Base-by-base conservation (phyloP, 768 basidiomycete species). In the Dendrothele bispora region DNA sequence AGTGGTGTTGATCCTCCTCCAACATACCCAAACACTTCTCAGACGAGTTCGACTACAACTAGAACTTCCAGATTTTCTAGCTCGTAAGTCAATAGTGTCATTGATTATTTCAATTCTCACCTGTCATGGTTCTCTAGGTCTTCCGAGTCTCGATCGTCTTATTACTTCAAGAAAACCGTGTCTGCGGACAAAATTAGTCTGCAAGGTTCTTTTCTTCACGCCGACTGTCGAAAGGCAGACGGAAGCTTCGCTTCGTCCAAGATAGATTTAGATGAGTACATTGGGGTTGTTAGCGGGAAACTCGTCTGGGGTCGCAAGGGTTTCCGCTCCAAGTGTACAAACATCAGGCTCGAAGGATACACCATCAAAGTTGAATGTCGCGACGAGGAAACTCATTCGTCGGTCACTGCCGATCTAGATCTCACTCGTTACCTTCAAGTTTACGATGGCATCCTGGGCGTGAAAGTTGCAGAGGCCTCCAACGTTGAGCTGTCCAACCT, bases 61-160 rank as follows among this genome's bases (percentile, higher is more conserved):
- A n/a, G n/a, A n/a, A n/a, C n/a, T n/a, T n/a, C n/a, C n/a, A n/a
- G n/a, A n/a, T n/a, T n/a, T n/a, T n/a, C n/a, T n/a, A n/a, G n/a
- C n/a, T n/a, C n/a, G n/a, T n/a, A n/a, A n/a, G n/a, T n/a, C n/a
- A n/a, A n/a, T n/a, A n/a, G n/a, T n/a, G n/a, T n/a, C n/a, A n/a
- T n/a, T n/a, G n/a, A n/a, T n/a, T n/a, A n/a, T n/a, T n/a, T n/a
- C n/a, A n/a, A n/a, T n/a, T n/a, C n/a, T n/a, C n/a, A n/a, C n/a
- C n/a, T n/a, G n/a, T n/a, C n/a, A n/a, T n/a, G n/a, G n/a, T n/a
- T n/a, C n/a, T n/a, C n/a, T n/a, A n/a, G n/a, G n/a, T n/a, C n/a
- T n/a, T n/a, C n/a, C n/a, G n/a, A n/a, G n/a, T n/a, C n/a, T n/a
- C 42, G 42, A 43, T 43, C 42, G 2, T 29, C 42, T 32, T 30